A percentile compares a stretch with the other conserved stretches of the same genome.
These are phyloP conservation scores for Evansstolkia leycettana DNA, from an alignment of 495 filamentous ascomycete genomes.

Conservation along the genomic window DNA sequence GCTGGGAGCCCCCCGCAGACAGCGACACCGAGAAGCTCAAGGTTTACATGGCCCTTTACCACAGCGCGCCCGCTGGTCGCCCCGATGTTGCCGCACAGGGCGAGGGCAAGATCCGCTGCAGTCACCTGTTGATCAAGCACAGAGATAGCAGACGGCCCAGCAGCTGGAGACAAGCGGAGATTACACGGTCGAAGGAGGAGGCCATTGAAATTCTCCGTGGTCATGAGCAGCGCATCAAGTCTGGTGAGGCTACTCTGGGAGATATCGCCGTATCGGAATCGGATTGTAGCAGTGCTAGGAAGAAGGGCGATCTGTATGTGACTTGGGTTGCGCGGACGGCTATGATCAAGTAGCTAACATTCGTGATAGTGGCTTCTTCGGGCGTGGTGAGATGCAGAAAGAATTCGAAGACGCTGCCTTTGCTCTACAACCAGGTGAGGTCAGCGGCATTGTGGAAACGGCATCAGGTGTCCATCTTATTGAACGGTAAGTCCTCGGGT, in stretches of 20 bases:
- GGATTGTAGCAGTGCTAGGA: slow-evolving; percentile 89
- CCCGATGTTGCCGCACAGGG: slow-evolving; percentile 33
- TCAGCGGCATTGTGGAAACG: slow-evolving; percentile 78
- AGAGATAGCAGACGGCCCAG: slow-evolving; percentile 71
- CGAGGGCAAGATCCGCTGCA: slow-evolving; percentile 84
- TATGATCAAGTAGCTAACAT: slow-evolving; percentile 14
- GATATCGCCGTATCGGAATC: slow-evolving; percentile 80
- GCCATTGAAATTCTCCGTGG: slow-evolving; percentile 62
- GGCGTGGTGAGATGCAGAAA: slow-evolving; percentile 91
- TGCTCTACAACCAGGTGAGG: slow-evolving; percentile 67
- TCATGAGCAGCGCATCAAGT: slow-evolving; percentile 62
- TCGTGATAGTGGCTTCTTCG: slow-evolving; percentile 67
- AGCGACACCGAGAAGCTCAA: slow-evolving; percentile 87
- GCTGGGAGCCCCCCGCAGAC: slow-evolving; percentile 84
- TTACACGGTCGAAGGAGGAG: slow-evolving; percentile 79
- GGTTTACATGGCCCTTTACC: slow-evolving; percentile 77
- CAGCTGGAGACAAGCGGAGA: slow-evolving; percentile 82
- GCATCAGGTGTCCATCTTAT: slow-evolving; percentile 95
- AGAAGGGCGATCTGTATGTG: slow-evolving; percentile 80
- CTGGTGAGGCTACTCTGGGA: slow-evolving; percentile 52
- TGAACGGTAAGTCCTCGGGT: slow-evolving; percentile 53
- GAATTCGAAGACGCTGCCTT: slow-evolving; percentile 97
- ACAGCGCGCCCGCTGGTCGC: slow-evolving; percentile 43
- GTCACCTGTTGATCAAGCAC: slow-evolving; percentile 90
- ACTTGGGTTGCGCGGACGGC: too few relatives aligned